Conservation (phyloP, 2,329 filamentous ascomycete genomes). For the Fusarium duplospermum region DNA sequence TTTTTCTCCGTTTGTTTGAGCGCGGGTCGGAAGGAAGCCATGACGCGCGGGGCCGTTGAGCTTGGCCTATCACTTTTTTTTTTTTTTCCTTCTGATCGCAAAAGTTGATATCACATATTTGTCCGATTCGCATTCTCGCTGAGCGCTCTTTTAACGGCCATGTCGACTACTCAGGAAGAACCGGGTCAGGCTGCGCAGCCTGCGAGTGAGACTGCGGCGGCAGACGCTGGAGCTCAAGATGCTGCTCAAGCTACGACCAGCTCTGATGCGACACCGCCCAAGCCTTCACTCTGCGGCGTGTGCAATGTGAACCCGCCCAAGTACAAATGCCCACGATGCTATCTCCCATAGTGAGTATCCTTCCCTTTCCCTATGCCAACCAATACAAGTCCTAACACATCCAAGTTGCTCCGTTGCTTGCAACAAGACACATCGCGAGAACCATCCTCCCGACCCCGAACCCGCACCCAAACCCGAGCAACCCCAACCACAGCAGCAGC, state of each 20-base stretch:
- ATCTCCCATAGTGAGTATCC: slow-evolving; percentile 65
- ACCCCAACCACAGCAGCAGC: slow-evolving; percentile 1
- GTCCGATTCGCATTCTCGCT: neutral
- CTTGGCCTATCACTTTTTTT: neutral
- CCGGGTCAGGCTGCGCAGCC: neutral
- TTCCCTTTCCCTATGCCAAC: neutral
- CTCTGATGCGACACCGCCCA: slow-evolving; percentile 8
- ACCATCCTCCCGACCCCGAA: slow-evolving; percentile 57
- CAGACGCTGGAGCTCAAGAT: neutral
- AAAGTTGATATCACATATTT: neutral
- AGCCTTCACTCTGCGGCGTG: slow-evolving; percentile 58
- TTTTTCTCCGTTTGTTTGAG: slow-evolving; percentile 11
- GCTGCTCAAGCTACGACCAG: neutral
- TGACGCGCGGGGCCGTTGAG: slow-evolving; percentile 34
- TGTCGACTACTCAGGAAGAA: slow-evolving; percentile 28
- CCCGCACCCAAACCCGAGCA: slow-evolving; percentile 40
- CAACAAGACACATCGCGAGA: slow-evolving; percentile 63
- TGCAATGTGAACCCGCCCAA: slow-evolving; percentile 64
- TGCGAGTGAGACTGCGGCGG: neutral
- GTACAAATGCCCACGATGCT: slow-evolving; percentile 73
- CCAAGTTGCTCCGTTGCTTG: slow-evolving; percentile 70
- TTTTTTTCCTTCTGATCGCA: neutral
- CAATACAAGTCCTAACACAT: neutral
- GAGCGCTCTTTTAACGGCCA: neutral
- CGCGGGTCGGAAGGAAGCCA: slow-evolving; percentile 3